Percentiles rank a stretch among this genome's conserved stretches.
Evolutionary conservation across 352 stramenopile genomes (phyloP).

Genomic region (Sclerospora graminicola): DNA sequence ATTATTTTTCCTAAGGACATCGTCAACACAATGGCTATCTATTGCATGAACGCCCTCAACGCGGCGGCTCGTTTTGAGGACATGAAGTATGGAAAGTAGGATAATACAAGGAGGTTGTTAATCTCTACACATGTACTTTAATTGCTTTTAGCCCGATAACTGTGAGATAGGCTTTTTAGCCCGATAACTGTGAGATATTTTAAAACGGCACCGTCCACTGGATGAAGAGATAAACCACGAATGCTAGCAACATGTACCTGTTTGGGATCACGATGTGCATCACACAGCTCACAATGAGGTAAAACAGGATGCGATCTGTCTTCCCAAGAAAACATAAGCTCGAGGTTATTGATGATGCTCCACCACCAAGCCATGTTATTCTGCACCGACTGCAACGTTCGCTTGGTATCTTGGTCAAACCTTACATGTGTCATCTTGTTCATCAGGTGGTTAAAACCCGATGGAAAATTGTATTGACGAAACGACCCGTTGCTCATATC

Average conservation of each 20-base stretch:
- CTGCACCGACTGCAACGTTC: slow-evolving; percentile 74
- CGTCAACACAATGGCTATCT: too few relatives aligned
- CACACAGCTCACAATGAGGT: slow-evolving; percentile 77
- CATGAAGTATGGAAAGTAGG: too few relatives aligned
- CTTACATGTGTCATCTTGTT: slow-evolving; percentile 86
- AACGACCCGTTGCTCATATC: slow-evolving; percentile 31
- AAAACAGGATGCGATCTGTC: slow-evolving; percentile 76
- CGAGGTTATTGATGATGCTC: slow-evolving; percentile 68
- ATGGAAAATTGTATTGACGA: slow-evolving; percentile 66
- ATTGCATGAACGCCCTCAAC: too few relatives aligned
- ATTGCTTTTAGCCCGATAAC: too few relatives aligned
- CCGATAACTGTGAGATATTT: too few relatives aligned
- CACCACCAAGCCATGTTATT: slow-evolving; percentile 88
- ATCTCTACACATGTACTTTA: too few relatives aligned
- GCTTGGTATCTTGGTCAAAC: slow-evolving; percentile 74
- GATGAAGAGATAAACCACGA: slow-evolving; percentile 72
- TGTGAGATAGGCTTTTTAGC: too few relatives aligned
- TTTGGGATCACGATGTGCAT: slow-evolving; percentile 80
- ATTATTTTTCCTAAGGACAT: too few relatives aligned
- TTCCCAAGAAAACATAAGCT: slow-evolving; percentile 85
- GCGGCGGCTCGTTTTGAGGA: too few relatives aligned
- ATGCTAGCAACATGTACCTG: slow-evolving; percentile 66
- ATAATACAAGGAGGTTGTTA: too few relatives aligned
- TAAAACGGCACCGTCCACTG: slow-evolving; percentile 80
- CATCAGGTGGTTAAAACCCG: slow-evolving; percentile 78